phyloP scores from a whole-genome alignment of 2,329 filamentous ascomycete genomes.

The Camptophora hylomeconis region DNA sequence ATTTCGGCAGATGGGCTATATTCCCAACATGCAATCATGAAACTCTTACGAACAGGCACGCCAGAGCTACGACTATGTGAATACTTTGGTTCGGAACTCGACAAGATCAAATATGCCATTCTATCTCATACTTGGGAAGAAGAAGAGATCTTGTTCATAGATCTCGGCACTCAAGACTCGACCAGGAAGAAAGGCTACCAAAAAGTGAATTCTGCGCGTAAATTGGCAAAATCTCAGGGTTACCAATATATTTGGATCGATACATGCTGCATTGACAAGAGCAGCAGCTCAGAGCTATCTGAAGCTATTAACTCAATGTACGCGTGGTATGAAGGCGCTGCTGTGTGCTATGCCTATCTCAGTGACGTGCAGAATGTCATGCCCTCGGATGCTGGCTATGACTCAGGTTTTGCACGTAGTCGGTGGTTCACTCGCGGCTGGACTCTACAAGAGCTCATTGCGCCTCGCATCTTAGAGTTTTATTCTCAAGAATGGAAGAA shows the following conservation, averaged over 20 bases:
- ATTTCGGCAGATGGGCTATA: too few relatives aligned
- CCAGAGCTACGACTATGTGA: too few relatives aligned
- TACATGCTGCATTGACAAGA: slow-evolving; percentile 17
- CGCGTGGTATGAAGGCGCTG: slow-evolving; percentile 15
- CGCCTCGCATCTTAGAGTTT: slow-evolving; percentile 3
- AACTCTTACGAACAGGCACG: too few relatives aligned
- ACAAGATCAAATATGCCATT: slow-evolving; percentile 4
- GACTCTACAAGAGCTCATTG: slow-evolving; percentile 10
- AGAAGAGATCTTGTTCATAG: slow-evolving; percentile 2
- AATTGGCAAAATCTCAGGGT: not conserved
- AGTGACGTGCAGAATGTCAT: too few relatives aligned
- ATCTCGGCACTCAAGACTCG: too few relatives aligned
- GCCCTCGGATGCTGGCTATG: slow-evolving; percentile 4
- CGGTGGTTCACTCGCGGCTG: slow-evolving; percentile 8
- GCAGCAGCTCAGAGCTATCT: slow-evolving; percentile 15
- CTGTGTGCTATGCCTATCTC: slow-evolving; percentile 6
- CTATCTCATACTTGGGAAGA: slow-evolving; percentile 4
- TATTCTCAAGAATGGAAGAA: slow-evolving; percentile 5
- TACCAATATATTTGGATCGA: slow-evolving; percentile 10
- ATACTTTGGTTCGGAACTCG: too few relatives aligned
- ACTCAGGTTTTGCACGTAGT: slow-evolving; percentile 1
- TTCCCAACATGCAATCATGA: too few relatives aligned
- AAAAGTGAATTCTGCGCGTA: not conserved
- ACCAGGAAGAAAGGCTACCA: slow-evolving; percentile 1
- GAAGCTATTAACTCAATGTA: slow-evolving; percentile 10